Conservation (phyloP, 2,329 filamentous ascomycete genomes). For the Graphiopsis chlorocephala region DNA sequence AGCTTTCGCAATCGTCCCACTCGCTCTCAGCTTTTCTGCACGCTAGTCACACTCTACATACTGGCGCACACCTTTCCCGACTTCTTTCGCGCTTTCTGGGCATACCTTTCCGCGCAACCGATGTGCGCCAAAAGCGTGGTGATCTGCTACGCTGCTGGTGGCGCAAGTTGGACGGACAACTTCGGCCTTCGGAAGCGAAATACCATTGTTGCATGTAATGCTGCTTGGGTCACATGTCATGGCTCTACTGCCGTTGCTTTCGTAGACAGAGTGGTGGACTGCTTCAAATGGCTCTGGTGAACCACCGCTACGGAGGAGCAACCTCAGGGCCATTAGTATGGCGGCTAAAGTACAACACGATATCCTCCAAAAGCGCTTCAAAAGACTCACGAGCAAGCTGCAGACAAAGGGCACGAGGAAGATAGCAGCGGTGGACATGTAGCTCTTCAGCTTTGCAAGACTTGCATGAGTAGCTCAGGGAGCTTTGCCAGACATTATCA, state of each 20-base stretch:
- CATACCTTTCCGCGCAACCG: constrained; percentile 48
- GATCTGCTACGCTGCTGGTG: constrained; percentile 47
- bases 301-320: neutral
- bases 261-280: neutral
- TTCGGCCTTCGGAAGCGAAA: constrained; percentile 40
- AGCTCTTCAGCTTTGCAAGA: neutral
- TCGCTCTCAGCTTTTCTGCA: neutral
- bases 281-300: neutral
- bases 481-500: neutral
- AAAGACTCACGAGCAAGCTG: neutral
- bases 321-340: neutral
- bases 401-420: neutral
- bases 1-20: neutral
- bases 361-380: neutral
- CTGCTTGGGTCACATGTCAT: constrained; percentile 22
- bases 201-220: constrained; percentile 45
- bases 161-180: constrained; percentile 42
- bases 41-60: neutral
- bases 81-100: constrained; percentile 10
- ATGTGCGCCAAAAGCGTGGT: constrained; percentile 46
- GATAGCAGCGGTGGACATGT: neutral
- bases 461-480: neutral
- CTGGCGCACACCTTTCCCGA: neutral
- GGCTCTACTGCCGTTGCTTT: neutral
- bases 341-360: neutral